Conservation (phyloP, 768 basidiomycete genomes). For the Tylopilus plumbeoviolaceoides region DNA sequence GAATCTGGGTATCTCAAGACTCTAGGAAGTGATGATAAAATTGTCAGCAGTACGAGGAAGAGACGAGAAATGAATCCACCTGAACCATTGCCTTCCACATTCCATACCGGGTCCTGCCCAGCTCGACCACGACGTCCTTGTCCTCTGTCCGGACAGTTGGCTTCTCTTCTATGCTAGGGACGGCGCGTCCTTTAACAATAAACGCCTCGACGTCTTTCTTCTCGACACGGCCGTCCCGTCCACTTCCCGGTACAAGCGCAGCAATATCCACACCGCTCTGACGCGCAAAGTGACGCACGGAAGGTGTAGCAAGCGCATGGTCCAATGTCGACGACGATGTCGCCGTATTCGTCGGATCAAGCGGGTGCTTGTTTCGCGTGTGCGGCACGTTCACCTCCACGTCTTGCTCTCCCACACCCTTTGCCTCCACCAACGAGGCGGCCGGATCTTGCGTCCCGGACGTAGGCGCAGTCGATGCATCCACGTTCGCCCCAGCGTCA, state of each 20-base stretch:
- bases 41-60: background rate
- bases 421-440: background rate
- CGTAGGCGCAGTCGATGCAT: background rate
- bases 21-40: conserved; percentile 38
- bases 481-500: background rate
- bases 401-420: background rate
- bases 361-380: conserved; percentile 44
- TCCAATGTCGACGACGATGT: conserved; percentile 13
- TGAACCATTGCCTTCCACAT: conserved; percentile 93
- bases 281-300: conserved; percentile 73
- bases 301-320: conserved; percentile 66
- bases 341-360: conserved; percentile 51
- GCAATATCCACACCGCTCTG: conserved; percentile 60
- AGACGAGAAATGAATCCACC: conserved; percentile 34
- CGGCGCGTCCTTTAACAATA: conserved; percentile 29
- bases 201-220: conserved; percentile 69
- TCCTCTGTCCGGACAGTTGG: background rate
- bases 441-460: conserved; percentile 13
- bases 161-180: background rate
- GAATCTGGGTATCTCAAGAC: conserved; percentile 83
- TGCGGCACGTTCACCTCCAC: background rate
- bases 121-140: conserved; percentile 60
- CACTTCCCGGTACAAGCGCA: conserved; percentile 59
- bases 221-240: conserved; percentile 71
- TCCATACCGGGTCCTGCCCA: conserved; percentile 70